Conservation (phyloP, 148 eudicot species). For the Vaccinium macrocarpon region DNA sequence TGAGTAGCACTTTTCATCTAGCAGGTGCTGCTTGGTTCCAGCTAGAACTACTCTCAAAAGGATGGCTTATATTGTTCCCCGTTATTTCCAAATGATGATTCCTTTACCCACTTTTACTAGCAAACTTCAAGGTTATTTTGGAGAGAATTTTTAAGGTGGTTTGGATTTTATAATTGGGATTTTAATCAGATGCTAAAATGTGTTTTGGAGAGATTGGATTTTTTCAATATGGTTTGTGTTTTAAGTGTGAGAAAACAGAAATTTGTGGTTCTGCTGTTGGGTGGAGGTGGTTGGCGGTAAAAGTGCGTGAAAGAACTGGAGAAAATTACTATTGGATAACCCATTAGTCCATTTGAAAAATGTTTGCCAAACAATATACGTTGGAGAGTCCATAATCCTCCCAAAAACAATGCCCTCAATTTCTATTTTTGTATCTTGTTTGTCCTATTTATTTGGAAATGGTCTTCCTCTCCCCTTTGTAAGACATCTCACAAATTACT, state of each 20-base stretch:
- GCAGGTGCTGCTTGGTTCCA: neutral
- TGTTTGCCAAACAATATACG: neutral
- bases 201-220: neutral
- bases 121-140: neutral
- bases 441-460: too few relatives aligned
- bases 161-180: neutral
- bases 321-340: neutral
- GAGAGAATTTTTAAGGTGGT: neutral
- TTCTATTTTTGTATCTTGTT: too few relatives aligned
- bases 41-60: neutral
- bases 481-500: constrained; percentile 9
- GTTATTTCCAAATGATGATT: neutral
- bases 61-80: neutral
- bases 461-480: neutral
- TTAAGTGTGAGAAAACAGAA: neutral
- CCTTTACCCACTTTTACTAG: neutral
- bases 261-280: neutral
- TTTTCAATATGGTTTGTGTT: neutral
- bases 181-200: neutral
- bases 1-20: neutral
- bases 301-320: neutral
- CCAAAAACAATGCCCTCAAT: neutral
- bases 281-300: neutral
- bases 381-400: neutral
- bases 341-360: neutral